These are phyloP conservation scores for Phytophthora vignae DNA, from an alignment of 352 stramenopile species.

Conservation along the genomic window DNA sequence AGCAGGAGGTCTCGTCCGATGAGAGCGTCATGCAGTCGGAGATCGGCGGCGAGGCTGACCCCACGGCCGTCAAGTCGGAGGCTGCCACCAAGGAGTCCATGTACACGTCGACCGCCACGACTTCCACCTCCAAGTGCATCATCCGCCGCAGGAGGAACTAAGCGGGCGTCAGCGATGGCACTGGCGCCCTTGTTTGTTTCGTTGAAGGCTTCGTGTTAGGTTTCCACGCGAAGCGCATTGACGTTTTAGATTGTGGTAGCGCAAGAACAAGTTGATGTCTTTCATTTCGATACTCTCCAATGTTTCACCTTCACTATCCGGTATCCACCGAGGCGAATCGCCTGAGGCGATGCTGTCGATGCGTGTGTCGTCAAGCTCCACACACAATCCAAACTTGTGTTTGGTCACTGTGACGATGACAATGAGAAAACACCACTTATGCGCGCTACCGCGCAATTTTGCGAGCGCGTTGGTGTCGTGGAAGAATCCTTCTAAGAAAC, in stretches of 20 bases:
- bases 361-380: no score
- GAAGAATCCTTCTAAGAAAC: no score
- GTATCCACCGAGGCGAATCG: no score
- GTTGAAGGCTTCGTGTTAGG: constrained; percentile 5
- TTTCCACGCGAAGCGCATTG: constrained; percentile 10
- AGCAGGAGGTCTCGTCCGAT: constrained; percentile 13
- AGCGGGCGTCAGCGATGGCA: constrained; percentile 9
- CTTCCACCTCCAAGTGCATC: constrained; percentile 24
- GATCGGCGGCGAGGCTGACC: constrained; percentile 14
- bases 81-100: constrained; percentile 3
- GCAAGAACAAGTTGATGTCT: constrained; percentile 1
- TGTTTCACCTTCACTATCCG: neutral
- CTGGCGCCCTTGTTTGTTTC: constrained; percentile 23
- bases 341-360: no score
- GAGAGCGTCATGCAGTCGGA: constrained; percentile 29
- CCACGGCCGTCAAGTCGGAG: constrained; percentile 1
- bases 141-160: constrained; percentile 30
- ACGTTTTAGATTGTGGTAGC: constrained; percentile 5
- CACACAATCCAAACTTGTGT: no score
- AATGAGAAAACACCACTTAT: no score
- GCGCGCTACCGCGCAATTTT: no score
- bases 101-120: neutral
- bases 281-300: neutral
- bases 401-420: no score
- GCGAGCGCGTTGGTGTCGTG: no score